Conservation (phyloP, 352 stramenopile species). For the Pythium plurisporium region DNA sequence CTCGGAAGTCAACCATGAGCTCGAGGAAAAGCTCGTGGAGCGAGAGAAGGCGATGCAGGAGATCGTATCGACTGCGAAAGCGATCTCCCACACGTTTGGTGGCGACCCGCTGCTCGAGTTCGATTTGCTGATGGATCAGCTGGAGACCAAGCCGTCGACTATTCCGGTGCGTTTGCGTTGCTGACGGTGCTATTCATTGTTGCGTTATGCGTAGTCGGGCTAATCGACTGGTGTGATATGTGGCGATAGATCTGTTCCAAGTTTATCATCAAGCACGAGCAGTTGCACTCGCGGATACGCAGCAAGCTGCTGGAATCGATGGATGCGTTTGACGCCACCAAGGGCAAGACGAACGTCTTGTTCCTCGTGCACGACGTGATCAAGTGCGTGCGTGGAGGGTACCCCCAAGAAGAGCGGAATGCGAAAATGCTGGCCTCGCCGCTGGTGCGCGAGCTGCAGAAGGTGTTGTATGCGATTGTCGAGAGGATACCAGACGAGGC, state of each 20-base stretch:
- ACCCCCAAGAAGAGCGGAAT: conserved; percentile 69
- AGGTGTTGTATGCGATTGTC: conserved; percentile 53
- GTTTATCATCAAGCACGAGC: conserved; percentile 79
- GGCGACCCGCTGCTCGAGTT: conserved; percentile 85
- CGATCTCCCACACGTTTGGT: conserved; percentile 66
- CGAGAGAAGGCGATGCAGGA: conserved; percentile 80
- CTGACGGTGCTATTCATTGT: too few species aligned
- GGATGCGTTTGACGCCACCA: conserved; percentile 54
- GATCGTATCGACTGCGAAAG: conserved; percentile 64
- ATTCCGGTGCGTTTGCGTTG: conserved; percentile 56
- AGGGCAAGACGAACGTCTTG: conserved; percentile 71
- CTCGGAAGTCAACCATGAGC: conserved; percentile 81
- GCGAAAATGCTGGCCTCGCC: conserved; percentile 65
- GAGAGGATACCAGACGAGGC: conserved; percentile 60
- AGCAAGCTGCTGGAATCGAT: conserved; percentile 64
- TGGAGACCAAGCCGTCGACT: conserved; percentile 79
- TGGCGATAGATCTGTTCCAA: conserved; percentile 61
- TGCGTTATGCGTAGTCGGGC: too few species aligned
- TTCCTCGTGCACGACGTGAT: conserved; percentile 84
- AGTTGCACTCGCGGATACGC: conserved; percentile 65
- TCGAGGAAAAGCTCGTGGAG: conserved; percentile 74
- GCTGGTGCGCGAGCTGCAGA: conserved; percentile 61
- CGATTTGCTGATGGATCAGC: conserved; percentile 77
- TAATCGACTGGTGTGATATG: background rate
- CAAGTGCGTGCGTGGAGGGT: conserved; percentile 65